Conservation (phyloP, 2,329 filamentous ascomycete species). For the Metarhizium guizhouense region DNA sequence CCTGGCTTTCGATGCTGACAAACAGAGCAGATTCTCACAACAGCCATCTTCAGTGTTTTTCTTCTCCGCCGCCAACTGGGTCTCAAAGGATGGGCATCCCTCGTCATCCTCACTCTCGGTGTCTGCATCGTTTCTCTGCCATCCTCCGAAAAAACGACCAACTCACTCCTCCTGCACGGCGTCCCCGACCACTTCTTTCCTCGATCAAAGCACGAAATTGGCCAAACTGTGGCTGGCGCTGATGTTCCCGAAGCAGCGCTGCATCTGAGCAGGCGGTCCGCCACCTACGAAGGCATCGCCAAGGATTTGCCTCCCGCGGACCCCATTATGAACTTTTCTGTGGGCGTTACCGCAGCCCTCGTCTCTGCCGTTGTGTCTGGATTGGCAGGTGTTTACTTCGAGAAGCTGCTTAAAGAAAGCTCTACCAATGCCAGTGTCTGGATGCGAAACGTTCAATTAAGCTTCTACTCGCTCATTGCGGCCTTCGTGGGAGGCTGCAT, state of each 20-base stretch:
- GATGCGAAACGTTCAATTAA: constrained; percentile 90
- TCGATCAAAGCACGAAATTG: constrained; percentile 68
- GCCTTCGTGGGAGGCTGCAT: constrained; percentile 79
- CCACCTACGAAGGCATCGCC: constrained; percentile 83
- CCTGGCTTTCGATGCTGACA: neutral
- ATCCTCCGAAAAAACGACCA: constrained; percentile 42
- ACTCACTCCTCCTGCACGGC: constrained; percentile 53
- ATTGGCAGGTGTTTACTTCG: constrained; percentile 76
- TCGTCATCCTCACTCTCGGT: constrained; percentile 71
- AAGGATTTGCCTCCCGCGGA: constrained; percentile 42
- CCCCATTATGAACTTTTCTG: constrained; percentile 60
- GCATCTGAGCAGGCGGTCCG: constrained; percentile 55
- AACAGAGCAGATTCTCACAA: constrained; percentile 62
- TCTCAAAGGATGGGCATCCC: constrained; percentile 66
- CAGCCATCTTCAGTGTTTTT: constrained; percentile 75
- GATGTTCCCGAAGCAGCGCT: constrained; percentile 10
- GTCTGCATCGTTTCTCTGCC: constrained; percentile 82
- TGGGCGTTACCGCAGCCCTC: constrained; percentile 72
- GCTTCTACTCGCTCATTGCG: constrained; percentile 88
- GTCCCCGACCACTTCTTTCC: constrained; percentile 64
- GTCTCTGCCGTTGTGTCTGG: constrained; percentile 73
- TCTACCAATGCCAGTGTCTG: constrained; percentile 68
- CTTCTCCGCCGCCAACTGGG: constrained; percentile 66
- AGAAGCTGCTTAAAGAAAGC: constrained; percentile 89
- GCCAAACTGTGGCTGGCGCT: constrained; percentile 35